Percentiles rank a stretch among this genome's conserved stretches.
Evolutionary conservation across 352 stramenopile genomes (phyloP).

Genomic region (Blastocystis sp.): DNA sequence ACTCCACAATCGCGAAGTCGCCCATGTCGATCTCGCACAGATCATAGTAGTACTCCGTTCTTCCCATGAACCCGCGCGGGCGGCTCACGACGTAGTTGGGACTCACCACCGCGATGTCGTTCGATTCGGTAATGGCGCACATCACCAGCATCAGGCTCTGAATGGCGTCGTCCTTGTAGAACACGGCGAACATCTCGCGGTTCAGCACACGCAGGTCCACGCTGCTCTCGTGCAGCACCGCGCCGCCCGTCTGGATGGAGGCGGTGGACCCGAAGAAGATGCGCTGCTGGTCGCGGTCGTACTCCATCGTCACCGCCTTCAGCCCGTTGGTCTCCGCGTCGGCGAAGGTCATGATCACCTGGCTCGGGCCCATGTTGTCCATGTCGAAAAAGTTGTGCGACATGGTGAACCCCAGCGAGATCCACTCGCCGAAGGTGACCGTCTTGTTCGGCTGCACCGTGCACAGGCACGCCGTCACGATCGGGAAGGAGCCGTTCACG

Average conservation of each 20-base stretch:
- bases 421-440: constrained; percentile 43
- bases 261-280: constrained; percentile 55
- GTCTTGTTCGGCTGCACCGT: constrained; percentile 23
- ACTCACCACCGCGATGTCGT: constrained; percentile 46
- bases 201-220: constrained; percentile 52
- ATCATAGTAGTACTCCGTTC: constrained; percentile 48
- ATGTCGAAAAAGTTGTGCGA: constrained; percentile 69
- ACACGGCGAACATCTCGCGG: constrained; percentile 23
- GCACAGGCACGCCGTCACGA: constrained; percentile 29
- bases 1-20: constrained; percentile 55
- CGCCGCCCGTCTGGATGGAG: constrained; percentile 32
- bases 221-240: constrained; percentile 31
- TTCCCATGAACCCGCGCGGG: not conserved
- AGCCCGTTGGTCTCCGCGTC: constrained; percentile 6
- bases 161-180: constrained; percentile 54
- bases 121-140: constrained; percentile 26
- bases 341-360: constrained; percentile 61
- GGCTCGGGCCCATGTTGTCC: constrained; percentile 64
- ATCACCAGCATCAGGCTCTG: constrained; percentile 27
- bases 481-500: not conserved
- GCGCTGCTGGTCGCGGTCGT: not conserved
- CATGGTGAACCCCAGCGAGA: constrained; percentile 33
- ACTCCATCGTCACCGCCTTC: constrained; percentile 8
- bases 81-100: constrained; percentile 55
- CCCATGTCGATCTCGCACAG: constrained; percentile 49